Evolutionary conservation across 192 early-diverging fungal genomes (phyloP).

Genomic region (Gamsiella multidivaricata): DNA sequence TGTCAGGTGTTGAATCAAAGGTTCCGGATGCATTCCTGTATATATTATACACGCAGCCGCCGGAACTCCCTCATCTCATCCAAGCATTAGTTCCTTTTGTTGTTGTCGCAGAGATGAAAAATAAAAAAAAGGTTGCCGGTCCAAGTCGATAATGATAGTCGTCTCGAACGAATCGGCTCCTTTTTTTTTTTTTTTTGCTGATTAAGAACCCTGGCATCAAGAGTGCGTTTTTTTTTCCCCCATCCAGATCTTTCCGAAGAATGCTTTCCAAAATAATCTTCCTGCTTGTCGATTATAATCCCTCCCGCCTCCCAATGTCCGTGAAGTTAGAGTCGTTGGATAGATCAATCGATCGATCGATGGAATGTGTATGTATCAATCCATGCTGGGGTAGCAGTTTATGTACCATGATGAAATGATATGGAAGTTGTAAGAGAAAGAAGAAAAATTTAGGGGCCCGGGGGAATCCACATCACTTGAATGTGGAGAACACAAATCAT

Average conservation of each 20-base stretch:
- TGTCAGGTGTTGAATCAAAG: constrained; percentile 16
- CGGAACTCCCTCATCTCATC: too few species aligned
- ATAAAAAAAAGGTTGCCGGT: too few species aligned
- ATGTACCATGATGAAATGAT: constrained; percentile 33
- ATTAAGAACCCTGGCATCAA: too few species aligned
- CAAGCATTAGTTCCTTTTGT: too few species aligned
- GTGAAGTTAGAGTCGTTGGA: constrained; percentile 1
- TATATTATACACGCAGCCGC: too few species aligned
- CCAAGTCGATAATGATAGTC: too few species aligned
- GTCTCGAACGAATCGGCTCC: too few species aligned
- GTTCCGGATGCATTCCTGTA: constrained; percentile 13
- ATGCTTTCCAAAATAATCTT: not conserved
- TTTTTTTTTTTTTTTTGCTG: too few species aligned
- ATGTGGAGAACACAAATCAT: not conserved
- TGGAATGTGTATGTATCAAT: too few species aligned
- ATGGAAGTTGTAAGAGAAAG: constrained; percentile 18
- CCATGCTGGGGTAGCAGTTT: too few species aligned
- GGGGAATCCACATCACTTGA: not conserved
- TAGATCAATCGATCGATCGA: constrained; percentile 25
- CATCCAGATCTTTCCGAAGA: not conserved
- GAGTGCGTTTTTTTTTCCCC: too few species aligned
- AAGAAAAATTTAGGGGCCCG: not conserved
- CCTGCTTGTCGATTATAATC: not conserved
- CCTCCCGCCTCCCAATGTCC: constrained; percentile 1
- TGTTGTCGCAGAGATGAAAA: too few species aligned